Base-by-base conservation (phyloP, 2,329 filamentous ascomycete genomes). In the Epichloe glyceriae region DNA sequence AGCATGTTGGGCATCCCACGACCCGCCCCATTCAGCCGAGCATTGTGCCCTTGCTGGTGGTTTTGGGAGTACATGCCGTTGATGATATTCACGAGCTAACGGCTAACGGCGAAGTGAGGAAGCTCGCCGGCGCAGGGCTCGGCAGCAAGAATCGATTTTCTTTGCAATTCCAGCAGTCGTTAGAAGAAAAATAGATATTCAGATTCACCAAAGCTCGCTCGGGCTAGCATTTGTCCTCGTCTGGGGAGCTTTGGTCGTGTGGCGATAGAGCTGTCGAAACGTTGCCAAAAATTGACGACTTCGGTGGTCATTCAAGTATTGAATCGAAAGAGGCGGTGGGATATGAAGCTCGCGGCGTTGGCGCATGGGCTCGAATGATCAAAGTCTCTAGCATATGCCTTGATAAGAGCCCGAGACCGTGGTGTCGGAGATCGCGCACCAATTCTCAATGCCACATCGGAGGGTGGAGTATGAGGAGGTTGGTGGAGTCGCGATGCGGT, bases 1-100 rank as follows among this genome's bases (percentile, higher is more conserved):
- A 83, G 75, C 71, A 88, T 73, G 55, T 73, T 74, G 30, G 78
- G 76, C 55, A 80, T 80, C 60, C 83, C 85, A 56, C 67, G 65
- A 34, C 67, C 67, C 54, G 64, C 65, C 70, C 67, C 67, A 63
- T 88, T 89, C 68, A 88, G 78, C 70, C 86, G 82, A 70, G 78
- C 79, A 71, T 83, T 83, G 65, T 88, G 85, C 65, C 81, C 80
- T 70, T 83, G 82, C 64, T 86, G 82, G 65, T 78, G 82, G 64
- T 75, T 75, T 67, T 86, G 82, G 63, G 80, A 81, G 74, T 84
- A 89, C 85, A 89, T 89, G 66, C 75, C 75, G 67, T 57, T 50
- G 58, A 41, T 20, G 17, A 54, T 52, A 53, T 50, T 56, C 53
- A 52, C 51, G 46, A 50, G 50, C 53, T 52, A 54, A 49, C 54